Evolutionary conservation across 2,329 filamentous ascomycete genomes (phyloP).

Genomic region (Cordyceps tenuipes): DNA sequence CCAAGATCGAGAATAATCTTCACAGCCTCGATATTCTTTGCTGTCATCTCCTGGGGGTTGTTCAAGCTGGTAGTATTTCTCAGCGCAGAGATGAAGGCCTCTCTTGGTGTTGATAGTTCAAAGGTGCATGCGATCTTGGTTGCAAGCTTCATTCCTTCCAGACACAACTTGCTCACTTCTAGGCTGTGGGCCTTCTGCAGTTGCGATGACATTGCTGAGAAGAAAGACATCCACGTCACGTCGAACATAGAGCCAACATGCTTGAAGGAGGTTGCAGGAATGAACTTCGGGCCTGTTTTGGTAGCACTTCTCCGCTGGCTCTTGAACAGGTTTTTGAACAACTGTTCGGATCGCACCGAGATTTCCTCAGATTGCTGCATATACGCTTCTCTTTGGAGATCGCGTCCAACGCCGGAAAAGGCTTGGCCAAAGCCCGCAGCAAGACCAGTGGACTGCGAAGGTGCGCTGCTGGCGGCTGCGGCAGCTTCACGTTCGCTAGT

Average conservation of each 20-base stretch:
- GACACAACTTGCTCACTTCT: constrained; percentile 83
- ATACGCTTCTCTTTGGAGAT: constrained; percentile 87
- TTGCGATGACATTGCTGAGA: constrained; percentile 86
- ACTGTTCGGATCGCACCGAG: constrained; percentile 60
- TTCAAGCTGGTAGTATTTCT: constrained; percentile 93
- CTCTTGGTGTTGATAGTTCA: constrained; percentile 82
- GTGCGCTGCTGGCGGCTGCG: constrained; percentile 61
- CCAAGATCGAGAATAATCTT: constrained; percentile 88
- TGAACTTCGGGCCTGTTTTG: constrained; percentile 64
- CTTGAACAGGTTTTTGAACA: constrained; percentile 88
- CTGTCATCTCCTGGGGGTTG: constrained; percentile 88
- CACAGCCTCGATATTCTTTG: constrained; percentile 92
- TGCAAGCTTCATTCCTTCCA: constrained; percentile 91
- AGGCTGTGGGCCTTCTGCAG: constrained; percentile 91
- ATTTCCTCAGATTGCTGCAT: constrained; percentile 95
- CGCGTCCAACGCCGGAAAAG: constrained; percentile 82
- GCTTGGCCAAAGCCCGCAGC: constrained; percentile 81
- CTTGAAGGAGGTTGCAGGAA: constrained; percentile 85
- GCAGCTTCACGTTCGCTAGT: constrained; percentile 87
- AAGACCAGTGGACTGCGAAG: constrained; percentile 57
- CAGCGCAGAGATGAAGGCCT: constrained; percentile 88
- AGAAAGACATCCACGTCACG: constrained; percentile 98
- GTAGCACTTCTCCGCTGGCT: constrained; percentile 76
- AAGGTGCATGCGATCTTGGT: constrained; percentile 92
- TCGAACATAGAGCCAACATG: constrained; percentile 98